Conservation (phyloP, 83 land plant species). For the Picea abies region DNA sequence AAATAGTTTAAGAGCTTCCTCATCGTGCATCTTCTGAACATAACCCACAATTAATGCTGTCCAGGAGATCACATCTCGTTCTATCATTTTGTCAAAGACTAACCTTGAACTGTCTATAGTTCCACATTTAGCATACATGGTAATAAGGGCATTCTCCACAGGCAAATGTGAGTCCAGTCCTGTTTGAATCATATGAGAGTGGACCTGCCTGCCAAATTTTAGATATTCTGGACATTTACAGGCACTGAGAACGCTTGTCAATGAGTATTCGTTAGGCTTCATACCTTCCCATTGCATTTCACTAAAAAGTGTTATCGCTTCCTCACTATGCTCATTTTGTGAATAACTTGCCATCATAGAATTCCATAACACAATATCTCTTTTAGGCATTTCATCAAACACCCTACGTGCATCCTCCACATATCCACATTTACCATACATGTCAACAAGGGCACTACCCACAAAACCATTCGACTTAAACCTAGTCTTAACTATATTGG, state of each 20-base stretch:
- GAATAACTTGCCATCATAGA: constrained; percentile 12
- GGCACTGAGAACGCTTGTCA: constrained; percentile 62
- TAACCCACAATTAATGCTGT: constrained; percentile 68
- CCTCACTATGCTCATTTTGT: background rate
- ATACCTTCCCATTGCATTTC: background rate
- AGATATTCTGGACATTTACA: constrained; percentile 35
- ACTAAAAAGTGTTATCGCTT: background rate
- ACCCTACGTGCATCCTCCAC: constrained; percentile 1
- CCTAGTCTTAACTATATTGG: constrained; percentile 16
- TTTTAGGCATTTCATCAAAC: constrained; percentile 24
- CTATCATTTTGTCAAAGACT: constrained; percentile 55
- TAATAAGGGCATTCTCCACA: constrained; percentile 59
- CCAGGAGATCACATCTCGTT: constrained; percentile 65
- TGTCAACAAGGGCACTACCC: constrained; percentile 30
- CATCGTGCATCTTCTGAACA: constrained; percentile 58
- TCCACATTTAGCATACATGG: constrained; percentile 79
- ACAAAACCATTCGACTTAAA: constrained; percentile 17
- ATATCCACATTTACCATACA: constrained; percentile 39
- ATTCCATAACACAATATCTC: constrained; percentile 33
- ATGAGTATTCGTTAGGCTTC: constrained; percentile 20
- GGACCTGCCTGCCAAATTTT: constrained; percentile 47
- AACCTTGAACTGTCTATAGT: constrained; percentile 27
- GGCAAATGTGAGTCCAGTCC: constrained; percentile 31
- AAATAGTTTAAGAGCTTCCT: constrained; percentile 60
- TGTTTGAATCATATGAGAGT: constrained; percentile 37